phyloP scores from a whole-genome alignment of 139 green algal species.

The Auxenochlorella protothecoides region DNA sequence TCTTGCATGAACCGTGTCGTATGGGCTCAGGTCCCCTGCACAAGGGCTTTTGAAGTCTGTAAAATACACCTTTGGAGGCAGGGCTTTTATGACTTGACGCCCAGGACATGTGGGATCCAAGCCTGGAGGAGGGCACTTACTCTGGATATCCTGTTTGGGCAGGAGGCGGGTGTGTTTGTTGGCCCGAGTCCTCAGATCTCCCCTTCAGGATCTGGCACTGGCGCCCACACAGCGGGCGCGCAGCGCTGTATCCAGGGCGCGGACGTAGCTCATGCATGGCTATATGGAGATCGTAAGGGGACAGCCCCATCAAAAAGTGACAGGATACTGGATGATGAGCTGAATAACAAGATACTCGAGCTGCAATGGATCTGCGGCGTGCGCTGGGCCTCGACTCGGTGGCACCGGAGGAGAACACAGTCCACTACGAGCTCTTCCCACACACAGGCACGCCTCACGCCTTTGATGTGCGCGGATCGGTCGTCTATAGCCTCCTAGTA shows the following conservation, averaged over 20 bases:
- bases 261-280: background rate
- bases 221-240: background rate
- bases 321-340: background rate
- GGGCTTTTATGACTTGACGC: too few relatives aligned
- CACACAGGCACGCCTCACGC: background rate
- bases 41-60: too few relatives aligned
- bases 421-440: conserved; percentile 4
- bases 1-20: background rate
- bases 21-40: background rate
- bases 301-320: background rate
- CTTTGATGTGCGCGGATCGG: background rate
- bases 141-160: too few relatives aligned
- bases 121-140: too few relatives aligned
- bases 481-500: background rate
- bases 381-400: conserved; percentile 5
- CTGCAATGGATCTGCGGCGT: background rate
- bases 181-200: too few relatives aligned
- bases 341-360: background rate
- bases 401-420: conserved; percentile 5
- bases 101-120: too few relatives aligned
- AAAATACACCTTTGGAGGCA: too few relatives aligned
- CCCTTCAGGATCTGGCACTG: background rate
- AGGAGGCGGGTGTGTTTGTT: too few relatives aligned
- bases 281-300: background rate
- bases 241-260: background rate